Evolutionary conservation across 2,329 filamentous ascomycete genomes (phyloP).

Genomic region (Aspergillus fumigatus): DNA sequence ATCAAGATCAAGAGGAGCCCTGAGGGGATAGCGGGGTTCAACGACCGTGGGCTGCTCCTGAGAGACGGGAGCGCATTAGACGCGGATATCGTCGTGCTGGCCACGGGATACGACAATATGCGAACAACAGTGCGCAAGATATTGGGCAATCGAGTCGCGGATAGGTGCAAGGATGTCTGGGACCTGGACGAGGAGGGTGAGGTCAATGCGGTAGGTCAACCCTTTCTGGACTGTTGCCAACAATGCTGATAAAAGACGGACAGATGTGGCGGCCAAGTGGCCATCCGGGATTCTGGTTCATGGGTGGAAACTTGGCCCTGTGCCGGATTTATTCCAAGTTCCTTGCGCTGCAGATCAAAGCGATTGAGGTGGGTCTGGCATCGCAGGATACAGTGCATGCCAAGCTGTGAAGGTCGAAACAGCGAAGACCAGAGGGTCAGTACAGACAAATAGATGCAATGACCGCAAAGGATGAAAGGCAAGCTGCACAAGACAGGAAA

Average conservation of each 20-base stretch:
- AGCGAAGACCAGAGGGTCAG: neutral
- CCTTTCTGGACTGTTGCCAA: neutral
- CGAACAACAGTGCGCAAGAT: constrained; percentile 56
- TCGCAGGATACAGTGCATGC: neutral
- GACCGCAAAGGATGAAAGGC: neutral
- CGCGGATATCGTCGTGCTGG: constrained; percentile 61
- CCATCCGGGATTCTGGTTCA: constrained; percentile 62
- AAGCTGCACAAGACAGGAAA: too few relatives aligned
- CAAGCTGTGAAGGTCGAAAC: neutral
- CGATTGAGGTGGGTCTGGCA: constrained; percentile 37
- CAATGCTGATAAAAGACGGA: neutral
- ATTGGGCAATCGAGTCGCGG: constrained; percentile 58
- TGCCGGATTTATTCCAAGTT: constrained; percentile 57
- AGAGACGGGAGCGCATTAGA: constrained; percentile 54
- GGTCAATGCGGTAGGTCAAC: constrained; percentile 41
- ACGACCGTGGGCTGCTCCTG: constrained; percentile 44
- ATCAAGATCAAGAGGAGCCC: constrained; percentile 58
- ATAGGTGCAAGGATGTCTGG: constrained; percentile 56
- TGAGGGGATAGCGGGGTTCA: constrained; percentile 51
- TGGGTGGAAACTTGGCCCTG: constrained; percentile 60
- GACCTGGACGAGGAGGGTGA: constrained; percentile 56
- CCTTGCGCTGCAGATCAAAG: constrained; percentile 49
- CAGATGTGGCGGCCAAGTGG: constrained; percentile 54
- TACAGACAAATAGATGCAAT: too few relatives aligned
- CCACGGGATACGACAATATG: constrained; percentile 67